Conservation (phyloP, 257 asterid species). For the Solanum dulcamara region DNA sequence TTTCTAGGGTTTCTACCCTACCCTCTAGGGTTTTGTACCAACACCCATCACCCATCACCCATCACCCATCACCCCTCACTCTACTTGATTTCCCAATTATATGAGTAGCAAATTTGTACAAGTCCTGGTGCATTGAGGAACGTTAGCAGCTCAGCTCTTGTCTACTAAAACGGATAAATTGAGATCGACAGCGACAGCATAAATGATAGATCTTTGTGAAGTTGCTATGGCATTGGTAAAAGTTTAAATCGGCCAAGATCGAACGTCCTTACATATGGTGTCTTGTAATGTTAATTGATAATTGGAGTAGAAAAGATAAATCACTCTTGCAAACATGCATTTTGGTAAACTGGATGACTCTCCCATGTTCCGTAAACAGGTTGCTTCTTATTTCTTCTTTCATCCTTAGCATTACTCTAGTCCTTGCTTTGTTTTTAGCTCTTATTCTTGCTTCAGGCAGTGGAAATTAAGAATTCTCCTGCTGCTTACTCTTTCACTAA, state of each 20-base stretch:
- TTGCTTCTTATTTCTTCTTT: slow-evolving; percentile 1
- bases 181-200: slow-evolving; percentile 29
- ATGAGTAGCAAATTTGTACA: neutral
- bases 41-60: slow-evolving; percentile 5
- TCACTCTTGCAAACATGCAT: slow-evolving; percentile 55
- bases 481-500: neutral
- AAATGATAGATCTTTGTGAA: slow-evolving; percentile 19
- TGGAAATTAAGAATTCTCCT: neutral
- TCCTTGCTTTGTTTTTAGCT: neutral
- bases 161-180: neutral
- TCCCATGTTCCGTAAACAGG: slow-evolving; percentile 99
- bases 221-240: neutral
- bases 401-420: neutral
- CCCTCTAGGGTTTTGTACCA: slow-evolving; percentile 56
- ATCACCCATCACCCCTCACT: slow-evolving; percentile 4
- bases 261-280: neutral
- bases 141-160: neutral
- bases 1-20: slow-evolving; percentile 42
- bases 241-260: slow-evolving; percentile 26
- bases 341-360: slow-evolving; percentile 99
- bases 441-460: neutral
- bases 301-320: neutral
- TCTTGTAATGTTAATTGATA: slow-evolving; percentile 11
- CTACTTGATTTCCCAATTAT: neutral
- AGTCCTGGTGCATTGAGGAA: too few relatives aligned